Conservation (phyloP, 345 rosid species). For the Salix koriyanagi region DNA sequence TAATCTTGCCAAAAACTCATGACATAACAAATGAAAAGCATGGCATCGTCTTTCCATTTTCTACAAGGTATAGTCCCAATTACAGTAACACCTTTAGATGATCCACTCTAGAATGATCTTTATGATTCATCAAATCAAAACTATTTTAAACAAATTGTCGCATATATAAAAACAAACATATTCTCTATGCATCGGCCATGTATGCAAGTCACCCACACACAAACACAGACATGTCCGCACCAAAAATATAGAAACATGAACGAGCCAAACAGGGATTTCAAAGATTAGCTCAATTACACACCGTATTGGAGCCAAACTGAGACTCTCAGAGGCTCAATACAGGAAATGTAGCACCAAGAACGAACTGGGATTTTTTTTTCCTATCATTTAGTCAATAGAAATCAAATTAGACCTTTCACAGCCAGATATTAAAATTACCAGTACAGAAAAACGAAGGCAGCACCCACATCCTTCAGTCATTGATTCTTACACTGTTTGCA, state of each 20-base stretch:
- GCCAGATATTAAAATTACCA: neutral
- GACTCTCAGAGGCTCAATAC: neutral
- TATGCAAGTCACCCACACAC: neutral
- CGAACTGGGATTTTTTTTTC: neutral
- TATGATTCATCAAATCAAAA: neutral
- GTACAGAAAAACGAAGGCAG: neutral
- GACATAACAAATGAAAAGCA: too few relatives aligned
- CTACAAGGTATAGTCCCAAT: neutral
- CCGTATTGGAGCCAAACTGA: neutral
- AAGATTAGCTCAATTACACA: neutral
- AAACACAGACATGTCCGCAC: neutral
- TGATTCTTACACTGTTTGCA: neutral
- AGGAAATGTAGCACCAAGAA: neutral
- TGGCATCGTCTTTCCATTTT: neutral
- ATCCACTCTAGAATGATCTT: neutral
- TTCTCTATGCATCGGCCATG: neutral
- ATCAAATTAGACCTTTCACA: neutral
- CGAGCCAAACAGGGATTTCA: neutral
- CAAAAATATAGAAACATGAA: neutral
- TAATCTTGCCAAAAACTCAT: too few relatives aligned
- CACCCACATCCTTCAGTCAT: neutral
- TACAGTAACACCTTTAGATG: neutral
- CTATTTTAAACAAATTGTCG: neutral
- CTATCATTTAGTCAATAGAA: neutral
- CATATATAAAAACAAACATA: neutral